Conservation (phyloP, 2,329 filamentous ascomycete species). For the Verticillium klebahnii region DNA sequence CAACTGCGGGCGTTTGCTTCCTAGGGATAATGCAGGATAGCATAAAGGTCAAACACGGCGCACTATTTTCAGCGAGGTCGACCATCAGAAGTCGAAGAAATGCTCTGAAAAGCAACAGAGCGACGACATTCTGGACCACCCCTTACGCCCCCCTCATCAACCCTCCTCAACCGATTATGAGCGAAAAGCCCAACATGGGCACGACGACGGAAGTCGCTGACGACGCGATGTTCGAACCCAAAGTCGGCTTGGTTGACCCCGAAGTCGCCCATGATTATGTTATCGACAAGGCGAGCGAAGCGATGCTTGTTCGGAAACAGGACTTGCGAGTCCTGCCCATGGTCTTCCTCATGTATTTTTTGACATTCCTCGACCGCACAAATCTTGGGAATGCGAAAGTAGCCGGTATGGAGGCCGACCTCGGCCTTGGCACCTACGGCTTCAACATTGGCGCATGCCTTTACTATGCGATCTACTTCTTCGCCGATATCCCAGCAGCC, state of each 20-base stretch:
- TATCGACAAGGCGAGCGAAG: constrained; percentile 14
- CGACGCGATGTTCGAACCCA: background rate
- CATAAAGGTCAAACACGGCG: background rate
- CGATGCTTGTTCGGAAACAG: constrained; percentile 18
- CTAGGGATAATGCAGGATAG: too few species aligned
- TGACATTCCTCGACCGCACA: constrained; percentile 50
- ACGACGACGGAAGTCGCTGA: background rate
- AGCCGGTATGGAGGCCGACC: constrained; percentile 20
- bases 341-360: constrained; percentile 54
- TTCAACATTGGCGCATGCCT: constrained; percentile 15
- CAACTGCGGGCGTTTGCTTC: background rate
- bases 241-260: constrained; percentile 7
- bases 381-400: constrained; percentile 47
- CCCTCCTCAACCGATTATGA: background rate
- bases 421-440: constrained; percentile 34
- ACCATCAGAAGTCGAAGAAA: background rate
- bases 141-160: too few species aligned
- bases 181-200: background rate
- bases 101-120: background rate
- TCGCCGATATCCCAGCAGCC: constrained; percentile 14
- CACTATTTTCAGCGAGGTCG: background rate
- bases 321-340: constrained; percentile 28
- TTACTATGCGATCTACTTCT: constrained; percentile 17
- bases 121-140: too few species aligned
- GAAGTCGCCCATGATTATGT: constrained; percentile 11